These are phyloP conservation scores for Cyamopsis tetragonoloba DNA, from an alignment of 306 rosid genomes.

Conservation along the genomic window DNA sequence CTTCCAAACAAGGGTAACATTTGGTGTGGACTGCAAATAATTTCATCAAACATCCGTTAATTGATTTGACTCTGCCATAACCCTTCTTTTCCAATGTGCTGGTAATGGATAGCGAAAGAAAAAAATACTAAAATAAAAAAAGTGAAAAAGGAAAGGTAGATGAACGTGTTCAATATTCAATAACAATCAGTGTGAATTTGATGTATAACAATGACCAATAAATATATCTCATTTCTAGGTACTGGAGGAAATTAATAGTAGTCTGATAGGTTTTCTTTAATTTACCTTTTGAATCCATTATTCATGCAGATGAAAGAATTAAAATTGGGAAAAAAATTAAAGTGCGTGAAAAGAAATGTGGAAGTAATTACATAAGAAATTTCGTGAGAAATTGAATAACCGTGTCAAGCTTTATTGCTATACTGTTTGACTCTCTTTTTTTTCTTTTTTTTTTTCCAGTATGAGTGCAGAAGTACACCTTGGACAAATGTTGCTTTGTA, in stretches of 20 bases:
- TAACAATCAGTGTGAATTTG: neutral
- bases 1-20: constrained; percentile 19
- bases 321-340: neutral
- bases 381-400: too few relatives aligned
- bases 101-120: neutral
- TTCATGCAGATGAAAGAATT: neutral
- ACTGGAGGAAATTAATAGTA: neutral
- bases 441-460: too few relatives aligned
- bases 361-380: neutral
- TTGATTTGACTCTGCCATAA: neutral
- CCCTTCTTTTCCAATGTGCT: neutral
- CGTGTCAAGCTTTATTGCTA: neutral
- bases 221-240: neutral
- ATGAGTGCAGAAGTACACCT: too few relatives aligned
- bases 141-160: neutral
- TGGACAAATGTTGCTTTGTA: too few relatives aligned
- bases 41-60: neutral
- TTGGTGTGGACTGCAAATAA: constrained; percentile 6
- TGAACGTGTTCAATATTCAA: neutral
- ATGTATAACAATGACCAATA: neutral
- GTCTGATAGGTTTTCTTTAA: neutral
- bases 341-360: neutral
- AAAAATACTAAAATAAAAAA: too few relatives aligned
- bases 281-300: neutral
- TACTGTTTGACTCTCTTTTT: too few relatives aligned